A percentile compares a stretch with the other conserved stretches of the same genome.
Conservation (phyloP, 805 yeast genomes). For the Starmerella riodocensis region DNA sequence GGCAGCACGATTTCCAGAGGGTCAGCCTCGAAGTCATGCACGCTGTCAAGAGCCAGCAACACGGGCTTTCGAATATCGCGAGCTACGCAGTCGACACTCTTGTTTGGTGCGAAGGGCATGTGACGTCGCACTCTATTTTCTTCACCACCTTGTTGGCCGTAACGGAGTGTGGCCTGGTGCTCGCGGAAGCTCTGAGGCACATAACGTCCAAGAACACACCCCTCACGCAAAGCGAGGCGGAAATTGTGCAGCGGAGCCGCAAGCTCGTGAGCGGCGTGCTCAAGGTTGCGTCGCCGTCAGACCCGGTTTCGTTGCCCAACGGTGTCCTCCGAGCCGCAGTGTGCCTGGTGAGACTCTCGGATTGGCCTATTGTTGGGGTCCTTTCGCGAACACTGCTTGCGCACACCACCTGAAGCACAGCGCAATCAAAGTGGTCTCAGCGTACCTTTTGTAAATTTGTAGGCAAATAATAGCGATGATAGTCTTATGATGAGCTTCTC, state of each 20-base stretch:
- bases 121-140: slow-evolving; percentile 27
- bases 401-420: no score
- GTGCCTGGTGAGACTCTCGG: slow-evolving; percentile 13
- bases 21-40: slow-evolving; percentile 26
- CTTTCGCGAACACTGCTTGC: slow-evolving; percentile 12
- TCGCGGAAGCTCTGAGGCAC: slow-evolving; percentile 24
- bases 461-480: no score
- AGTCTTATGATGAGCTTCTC: no score
- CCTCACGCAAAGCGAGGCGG: slow-evolving; percentile 17
- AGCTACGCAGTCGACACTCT: slow-evolving; percentile 30
- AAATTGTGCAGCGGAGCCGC: slow-evolving; percentile 18
- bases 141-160: slow-evolving; percentile 27
- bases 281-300: slow-evolving; percentile 5
- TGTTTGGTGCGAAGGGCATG: slow-evolving; percentile 30
- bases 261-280: slow-evolving; percentile 13
- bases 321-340: slow-evolving; percentile 13
- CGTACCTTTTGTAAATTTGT: no score
- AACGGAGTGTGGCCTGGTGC: slow-evolving; percentile 29
- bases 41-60: slow-evolving; percentile 19
- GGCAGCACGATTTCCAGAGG: slow-evolving; percentile 31
- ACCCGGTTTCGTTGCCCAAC: slow-evolving; percentile 4
- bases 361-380: slow-evolving; percentile 17
- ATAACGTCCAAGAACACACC: slow-evolving; percentile 9
- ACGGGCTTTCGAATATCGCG: slow-evolving; percentile 28
- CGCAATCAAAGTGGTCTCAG: no score